phyloP scores from a whole-genome alignment of 2,329 filamentous ascomycete genomes.

The Davidsoniella australis region DNA sequence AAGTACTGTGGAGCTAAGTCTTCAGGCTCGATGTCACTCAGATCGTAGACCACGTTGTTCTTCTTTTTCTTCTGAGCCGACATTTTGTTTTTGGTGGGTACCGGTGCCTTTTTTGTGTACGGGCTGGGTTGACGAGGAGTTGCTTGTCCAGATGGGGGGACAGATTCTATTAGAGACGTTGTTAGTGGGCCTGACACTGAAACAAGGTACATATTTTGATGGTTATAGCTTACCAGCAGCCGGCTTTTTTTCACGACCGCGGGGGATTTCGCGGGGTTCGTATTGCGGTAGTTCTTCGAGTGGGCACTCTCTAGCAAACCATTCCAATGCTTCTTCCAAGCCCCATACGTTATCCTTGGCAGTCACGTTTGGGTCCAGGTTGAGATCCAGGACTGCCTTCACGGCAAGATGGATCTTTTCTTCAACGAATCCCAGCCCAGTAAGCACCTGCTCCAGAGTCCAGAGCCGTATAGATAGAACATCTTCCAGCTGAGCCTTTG shows the following conservation, averaged over 20 bases:
- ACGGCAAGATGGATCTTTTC: constrained; percentile 46
- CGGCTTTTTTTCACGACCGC: constrained; percentile 22
- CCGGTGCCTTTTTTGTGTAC: constrained; percentile 8
- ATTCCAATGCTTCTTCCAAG: constrained; percentile 73
- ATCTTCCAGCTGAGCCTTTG: constrained; percentile 44
- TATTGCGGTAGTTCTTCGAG: constrained; percentile 57
- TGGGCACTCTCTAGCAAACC: constrained; percentile 65
- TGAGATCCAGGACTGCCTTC: constrained; percentile 48
- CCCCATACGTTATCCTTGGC: constrained; percentile 62
- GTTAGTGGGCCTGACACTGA: neutral
- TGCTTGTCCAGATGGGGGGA: constrained; percentile 1
- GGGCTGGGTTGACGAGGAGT: neutral
- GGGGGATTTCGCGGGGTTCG: constrained; percentile 26
- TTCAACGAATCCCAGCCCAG: constrained; percentile 49
- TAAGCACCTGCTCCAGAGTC: constrained; percentile 62
- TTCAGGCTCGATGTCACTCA: constrained; percentile 56
- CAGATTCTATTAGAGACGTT: neutral
- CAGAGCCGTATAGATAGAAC: constrained; percentile 66
- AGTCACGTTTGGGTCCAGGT: constrained; percentile 38
- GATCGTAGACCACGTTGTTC: constrained; percentile 27
- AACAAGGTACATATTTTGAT: neutral
- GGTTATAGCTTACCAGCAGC: constrained; percentile 17
- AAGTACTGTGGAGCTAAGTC: constrained; percentile 62
- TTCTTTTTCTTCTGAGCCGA: constrained; percentile 14
- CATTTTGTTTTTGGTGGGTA: constrained; percentile 20